A percentile compares a stretch with the other conserved stretches of the same genome.
These are phyloP conservation scores for Colletotrichum sp. DNA, from an alignment of 2,329 filamentous ascomycete genomes.

Conservation along the genomic window DNA sequence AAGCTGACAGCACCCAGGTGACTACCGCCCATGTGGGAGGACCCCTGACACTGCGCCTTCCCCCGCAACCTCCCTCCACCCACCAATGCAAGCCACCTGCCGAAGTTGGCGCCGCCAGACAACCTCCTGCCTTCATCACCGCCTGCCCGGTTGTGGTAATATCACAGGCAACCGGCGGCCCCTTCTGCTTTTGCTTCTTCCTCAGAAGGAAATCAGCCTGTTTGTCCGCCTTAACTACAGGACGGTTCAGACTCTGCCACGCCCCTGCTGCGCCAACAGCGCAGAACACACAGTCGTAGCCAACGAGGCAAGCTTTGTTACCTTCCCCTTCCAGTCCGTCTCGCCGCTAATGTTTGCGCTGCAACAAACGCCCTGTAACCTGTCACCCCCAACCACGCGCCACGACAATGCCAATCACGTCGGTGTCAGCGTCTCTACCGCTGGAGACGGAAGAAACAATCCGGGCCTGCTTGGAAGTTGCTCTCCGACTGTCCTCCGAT, in stretches of 20 bases:
- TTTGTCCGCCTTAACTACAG: not conserved
- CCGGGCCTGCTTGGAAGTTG: not conserved
- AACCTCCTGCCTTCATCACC: not conserved
- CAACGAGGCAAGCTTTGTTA: too few species aligned
- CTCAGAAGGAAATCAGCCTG: not conserved
- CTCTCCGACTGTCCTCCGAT: not conserved
- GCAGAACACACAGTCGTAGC: too few species aligned
- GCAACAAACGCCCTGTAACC: too few species aligned
- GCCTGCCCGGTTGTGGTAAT: not conserved
- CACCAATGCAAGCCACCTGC: not conserved
- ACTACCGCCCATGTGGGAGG: not conserved
- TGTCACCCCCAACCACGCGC: too few species aligned
- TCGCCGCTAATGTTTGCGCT: too few species aligned
- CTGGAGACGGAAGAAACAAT: too few species aligned
- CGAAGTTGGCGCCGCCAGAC: too few species aligned
- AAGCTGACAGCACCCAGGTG: not conserved
- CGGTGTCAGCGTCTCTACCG: too few species aligned
- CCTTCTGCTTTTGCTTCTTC: not conserved
- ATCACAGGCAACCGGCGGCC: not conserved
- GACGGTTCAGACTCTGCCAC: not conserved
- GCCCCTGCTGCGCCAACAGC: too few species aligned
- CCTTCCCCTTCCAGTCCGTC: too few species aligned
- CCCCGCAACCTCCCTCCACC: not conserved
- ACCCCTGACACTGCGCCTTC: not conserved
- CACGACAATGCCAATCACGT: too few species aligned